Base-by-base conservation (phyloP, 2,329 filamentous ascomycete species). In the Sporothrix schenckii region DNA sequence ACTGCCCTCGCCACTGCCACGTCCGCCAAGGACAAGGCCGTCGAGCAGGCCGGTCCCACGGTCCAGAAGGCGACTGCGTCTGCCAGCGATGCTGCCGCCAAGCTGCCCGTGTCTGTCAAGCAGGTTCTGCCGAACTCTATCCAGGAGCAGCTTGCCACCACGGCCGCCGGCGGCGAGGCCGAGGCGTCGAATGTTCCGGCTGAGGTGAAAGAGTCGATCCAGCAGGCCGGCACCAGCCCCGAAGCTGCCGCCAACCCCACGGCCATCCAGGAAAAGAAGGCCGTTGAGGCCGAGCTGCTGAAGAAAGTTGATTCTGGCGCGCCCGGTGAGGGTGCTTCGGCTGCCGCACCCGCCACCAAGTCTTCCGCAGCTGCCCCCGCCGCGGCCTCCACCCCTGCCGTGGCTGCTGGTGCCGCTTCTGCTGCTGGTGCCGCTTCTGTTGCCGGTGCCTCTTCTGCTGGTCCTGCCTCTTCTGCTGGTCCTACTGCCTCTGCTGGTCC, bases 201-300 rank as follows among this genome's bases (percentile, higher is more conserved):
- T 34, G 82, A 86, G 74, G 87, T 89, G 21, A 86, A 86, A 79
- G 82, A 87, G 74, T 88, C 86, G 9, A 85, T 88, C 63, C 77
- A 80, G 52, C 83, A 86, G 76, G 85, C 91, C 27, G 86, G 87
- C 69, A 79, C 84, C 76, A 83, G 82, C 72, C 90, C 92, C 10
- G 92, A 95, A 80, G 92, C 92, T 47, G 87, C 91, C 49, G 86
- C 86, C 69, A 90, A 89, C 79, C 82, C 87, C 1, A 84, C 85
- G 69, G 91, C 89, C 21, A 91, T 95, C 7, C 81, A 86, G 73
- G 91, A 94, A 75, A 95, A 95, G 86, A 88, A 87, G 78, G 85
- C 83, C 11, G 84, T 93, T 5, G 92, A 96, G 82, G 80, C 87
- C 34, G 91, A 97, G 81, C 83, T 96, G 10, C 82, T 93, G 63